A percentile compares a stretch with the other conserved stretches of the same genome.
Conservation (phyloP, 768 basidiomycete genomes). For the Neoboletus brunneissimus region DNA sequence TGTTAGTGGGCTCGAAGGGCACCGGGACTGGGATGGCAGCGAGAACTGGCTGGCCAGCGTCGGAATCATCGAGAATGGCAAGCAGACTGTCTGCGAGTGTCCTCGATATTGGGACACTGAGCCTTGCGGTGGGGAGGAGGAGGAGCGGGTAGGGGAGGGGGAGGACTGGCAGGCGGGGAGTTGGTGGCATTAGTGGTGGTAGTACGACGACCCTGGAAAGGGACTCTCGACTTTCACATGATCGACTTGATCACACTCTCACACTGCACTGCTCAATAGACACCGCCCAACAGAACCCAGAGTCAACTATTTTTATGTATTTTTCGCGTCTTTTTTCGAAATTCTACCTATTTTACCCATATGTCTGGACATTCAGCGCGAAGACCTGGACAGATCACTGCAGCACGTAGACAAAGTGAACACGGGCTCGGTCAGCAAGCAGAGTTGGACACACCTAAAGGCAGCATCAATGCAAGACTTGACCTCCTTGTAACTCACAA, state of each 20-base stretch:
- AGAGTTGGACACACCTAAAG: conserved; percentile 58
- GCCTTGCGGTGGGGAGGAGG: conserved; percentile 68
- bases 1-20: conserved; percentile 14
- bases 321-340: conserved; percentile 61
- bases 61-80: conserved; percentile 64
- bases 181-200: conserved; percentile 16
- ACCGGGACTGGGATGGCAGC: conserved; percentile 58
- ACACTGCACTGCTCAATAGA: background rate
- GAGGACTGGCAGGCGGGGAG: conserved; percentile 60
- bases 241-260: background rate
- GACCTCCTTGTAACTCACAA: conserved; percentile 91
- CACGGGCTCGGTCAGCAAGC: background rate
- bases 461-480: conserved; percentile 81
- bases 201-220: background rate
- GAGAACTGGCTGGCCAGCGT: conserved; percentile 59
- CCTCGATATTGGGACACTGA: conserved; percentile 64
- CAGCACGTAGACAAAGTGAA: background rate
- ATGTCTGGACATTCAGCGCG: conserved; percentile 17
- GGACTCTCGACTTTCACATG: background rate
- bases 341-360: conserved; percentile 61
- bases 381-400: conserved; percentile 46
- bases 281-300: background rate
- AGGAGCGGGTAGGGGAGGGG: conserved; percentile 68
- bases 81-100: conserved; percentile 63
- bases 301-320: conserved; percentile 33